phyloP scores from a whole-genome alignment of 2,329 filamentous ascomycete genomes.

The Colletotrichum acutatum region DNA sequence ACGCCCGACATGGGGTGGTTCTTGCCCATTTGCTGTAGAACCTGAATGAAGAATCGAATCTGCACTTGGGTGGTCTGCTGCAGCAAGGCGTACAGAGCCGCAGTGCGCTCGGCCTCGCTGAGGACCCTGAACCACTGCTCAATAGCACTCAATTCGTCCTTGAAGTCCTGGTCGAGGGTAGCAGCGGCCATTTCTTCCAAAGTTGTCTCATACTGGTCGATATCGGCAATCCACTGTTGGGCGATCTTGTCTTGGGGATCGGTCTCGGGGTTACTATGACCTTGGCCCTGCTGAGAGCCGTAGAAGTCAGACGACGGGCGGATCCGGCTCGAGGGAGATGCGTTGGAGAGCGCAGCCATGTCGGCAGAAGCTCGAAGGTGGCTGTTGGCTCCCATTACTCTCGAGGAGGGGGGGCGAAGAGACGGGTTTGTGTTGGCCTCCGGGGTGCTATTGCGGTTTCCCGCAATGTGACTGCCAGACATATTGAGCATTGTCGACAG shows the following conservation, averaged over 20 bases:
- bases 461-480: slow-evolving; percentile 76
- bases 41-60: slow-evolving; percentile 98
- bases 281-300: slow-evolving; percentile 75
- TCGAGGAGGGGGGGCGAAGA: slow-evolving; percentile 83
- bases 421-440: slow-evolving; percentile 86
- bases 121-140: slow-evolving; percentile 99
- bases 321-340: slow-evolving; percentile 80
- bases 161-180: slow-evolving; percentile 99
- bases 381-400: slow-evolving; percentile 81
- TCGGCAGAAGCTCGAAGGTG: slow-evolving; percentile 95
- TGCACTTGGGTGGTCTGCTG: slow-evolving; percentile 99
- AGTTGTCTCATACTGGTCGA: slow-evolving; percentile 99
- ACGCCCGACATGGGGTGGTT: slow-evolving; percentile 97
- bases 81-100: slow-evolving; percentile 91
- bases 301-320: slow-evolving; percentile 96
- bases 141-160: slow-evolving; percentile 97
- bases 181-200: slow-evolving; percentile 98
- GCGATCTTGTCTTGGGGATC: slow-evolving; percentile 93
- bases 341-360: slow-evolving; percentile 82
- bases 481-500: slow-evolving; percentile 63
- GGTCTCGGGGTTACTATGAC: slow-evolving; percentile 74
- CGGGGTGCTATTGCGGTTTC: slow-evolving; percentile 96
- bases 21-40: slow-evolving; percentile 98
- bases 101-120: slow-evolving; percentile 95
- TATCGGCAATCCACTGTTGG: slow-evolving; percentile 98